Conservation (phyloP, 371 early-diverging fungal species). For the Coemansia sp. region DNA sequence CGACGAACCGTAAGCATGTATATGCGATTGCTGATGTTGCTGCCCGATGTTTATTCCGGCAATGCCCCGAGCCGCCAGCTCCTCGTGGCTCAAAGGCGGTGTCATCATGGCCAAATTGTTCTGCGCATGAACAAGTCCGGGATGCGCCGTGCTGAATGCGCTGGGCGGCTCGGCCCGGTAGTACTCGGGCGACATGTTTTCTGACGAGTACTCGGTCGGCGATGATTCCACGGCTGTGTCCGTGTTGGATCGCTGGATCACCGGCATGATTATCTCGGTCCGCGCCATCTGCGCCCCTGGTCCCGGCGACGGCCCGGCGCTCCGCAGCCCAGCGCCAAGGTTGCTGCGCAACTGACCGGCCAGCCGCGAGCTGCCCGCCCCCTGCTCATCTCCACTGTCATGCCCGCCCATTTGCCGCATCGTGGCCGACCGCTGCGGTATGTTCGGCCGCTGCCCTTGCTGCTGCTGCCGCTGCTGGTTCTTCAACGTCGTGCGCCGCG, state of each 20-base stretch:
- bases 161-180: constrained; percentile 9
- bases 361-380: background rate
- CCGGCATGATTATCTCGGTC: constrained; percentile 34
- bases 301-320: constrained; percentile 1
- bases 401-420: constrained; percentile 15
- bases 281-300: constrained; percentile 34
- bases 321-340: constrained; percentile 1
- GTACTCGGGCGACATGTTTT: constrained; percentile 23
- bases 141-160: constrained; percentile 12
- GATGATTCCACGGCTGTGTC: constrained; percentile 15
- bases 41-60: constrained; percentile 22
- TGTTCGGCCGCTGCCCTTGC: constrained; percentile 3
- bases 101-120: constrained; percentile 32
- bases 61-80: constrained; percentile 28
- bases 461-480: constrained; percentile 35
- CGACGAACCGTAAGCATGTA: constrained; percentile 12
- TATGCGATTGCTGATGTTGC: background rate
- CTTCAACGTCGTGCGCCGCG: constrained; percentile 50
- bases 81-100: constrained; percentile 43
- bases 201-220: constrained; percentile 5
- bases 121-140: constrained; percentile 21
- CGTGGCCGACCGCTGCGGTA: constrained; percentile 41
- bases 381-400: background rate
- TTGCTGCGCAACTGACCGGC: constrained; percentile 26
- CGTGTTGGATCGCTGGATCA: constrained; percentile 28